Conservation (phyloP, 2,329 filamentous ascomycete species). For the Cercospora beticola region DNA sequence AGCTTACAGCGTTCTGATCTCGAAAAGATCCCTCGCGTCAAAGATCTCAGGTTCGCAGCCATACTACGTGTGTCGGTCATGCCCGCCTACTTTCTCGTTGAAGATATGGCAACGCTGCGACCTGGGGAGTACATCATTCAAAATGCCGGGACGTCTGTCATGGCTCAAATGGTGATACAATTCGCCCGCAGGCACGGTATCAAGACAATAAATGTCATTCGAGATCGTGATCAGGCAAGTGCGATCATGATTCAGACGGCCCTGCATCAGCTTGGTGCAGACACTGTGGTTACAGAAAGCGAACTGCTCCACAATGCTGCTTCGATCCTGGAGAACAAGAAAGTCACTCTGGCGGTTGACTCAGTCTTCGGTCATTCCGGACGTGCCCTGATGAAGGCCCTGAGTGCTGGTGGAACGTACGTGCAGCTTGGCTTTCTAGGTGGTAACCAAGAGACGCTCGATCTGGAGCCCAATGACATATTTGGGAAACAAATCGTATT, state of each 20-base stretch:
- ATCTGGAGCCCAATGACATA: neutral
- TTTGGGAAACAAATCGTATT: neutral
- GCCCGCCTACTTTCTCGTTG: neutral
- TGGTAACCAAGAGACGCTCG: neutral
- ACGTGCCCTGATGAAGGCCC: neutral
- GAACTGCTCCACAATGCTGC: neutral
- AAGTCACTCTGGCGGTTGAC: constrained; percentile 14
- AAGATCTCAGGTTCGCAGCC: neutral
- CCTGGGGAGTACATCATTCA: constrained; percentile 32
- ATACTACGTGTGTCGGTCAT: neutral
- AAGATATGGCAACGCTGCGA: constrained; percentile 13
- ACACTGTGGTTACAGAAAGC: constrained; percentile 10
- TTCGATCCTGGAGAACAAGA: neutral
- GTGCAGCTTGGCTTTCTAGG: neutral
- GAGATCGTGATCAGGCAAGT: constrained; percentile 18
- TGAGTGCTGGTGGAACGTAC: neutral
- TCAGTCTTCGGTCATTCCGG: constrained; percentile 11
- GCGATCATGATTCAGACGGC: neutral
- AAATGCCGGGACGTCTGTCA: constrained; percentile 24
- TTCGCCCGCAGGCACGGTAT: constrained; percentile 24
- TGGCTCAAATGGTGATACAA: constrained; percentile 29
- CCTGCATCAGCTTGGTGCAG: neutral
- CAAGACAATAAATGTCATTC: constrained; percentile 23
- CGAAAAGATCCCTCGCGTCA: neutral
- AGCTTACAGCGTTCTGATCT: neutral